Evolutionary conservation across 768 basidiomycete genomes (phyloP).

Genomic region (Chalciporus piperatus): DNA sequence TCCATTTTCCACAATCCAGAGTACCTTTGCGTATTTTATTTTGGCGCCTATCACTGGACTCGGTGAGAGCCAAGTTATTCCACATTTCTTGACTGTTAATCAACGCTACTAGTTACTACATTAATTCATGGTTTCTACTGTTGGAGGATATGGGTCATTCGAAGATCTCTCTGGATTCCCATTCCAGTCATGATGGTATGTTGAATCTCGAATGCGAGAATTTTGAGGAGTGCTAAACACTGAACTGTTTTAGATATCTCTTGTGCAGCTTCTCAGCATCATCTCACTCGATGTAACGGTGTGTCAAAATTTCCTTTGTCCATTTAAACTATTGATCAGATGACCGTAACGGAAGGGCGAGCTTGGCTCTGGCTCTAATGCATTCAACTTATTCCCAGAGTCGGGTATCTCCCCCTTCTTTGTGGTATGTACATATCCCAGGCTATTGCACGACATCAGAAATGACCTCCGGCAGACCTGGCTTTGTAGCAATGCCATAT

Average conservation of each 20-base stretch:
- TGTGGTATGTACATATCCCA: not conserved
- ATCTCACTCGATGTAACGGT: not conserved
- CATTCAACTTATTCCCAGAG: no score
- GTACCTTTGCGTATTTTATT: no score
- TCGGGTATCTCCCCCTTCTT: constrained; percentile 3
- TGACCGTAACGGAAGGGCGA: no score
- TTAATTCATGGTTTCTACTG: no score
- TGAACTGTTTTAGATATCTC: constrained; percentile 13
- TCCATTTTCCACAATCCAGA: no score
- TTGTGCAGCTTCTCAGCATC: constrained; percentile 21
- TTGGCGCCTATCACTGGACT: no score
- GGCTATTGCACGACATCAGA: no score
- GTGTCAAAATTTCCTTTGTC: not conserved
- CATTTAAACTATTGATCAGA: no score
- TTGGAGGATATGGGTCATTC: not conserved
- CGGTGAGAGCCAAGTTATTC: no score
- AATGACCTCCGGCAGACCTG: constrained; percentile 12
- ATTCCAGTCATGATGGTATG: constrained; percentile 18
- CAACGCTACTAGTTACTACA: no score
- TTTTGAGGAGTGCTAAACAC: not conserved
- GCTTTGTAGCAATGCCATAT: constrained; percentile 18
- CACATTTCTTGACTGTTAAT: no score
- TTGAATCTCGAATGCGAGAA: not conserved
- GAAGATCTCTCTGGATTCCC: not conserved
- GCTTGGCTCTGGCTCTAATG: no score